phyloP scores from a whole-genome alignment of 75 land plant species.

The Chamaecyparis obtusa region DNA sequence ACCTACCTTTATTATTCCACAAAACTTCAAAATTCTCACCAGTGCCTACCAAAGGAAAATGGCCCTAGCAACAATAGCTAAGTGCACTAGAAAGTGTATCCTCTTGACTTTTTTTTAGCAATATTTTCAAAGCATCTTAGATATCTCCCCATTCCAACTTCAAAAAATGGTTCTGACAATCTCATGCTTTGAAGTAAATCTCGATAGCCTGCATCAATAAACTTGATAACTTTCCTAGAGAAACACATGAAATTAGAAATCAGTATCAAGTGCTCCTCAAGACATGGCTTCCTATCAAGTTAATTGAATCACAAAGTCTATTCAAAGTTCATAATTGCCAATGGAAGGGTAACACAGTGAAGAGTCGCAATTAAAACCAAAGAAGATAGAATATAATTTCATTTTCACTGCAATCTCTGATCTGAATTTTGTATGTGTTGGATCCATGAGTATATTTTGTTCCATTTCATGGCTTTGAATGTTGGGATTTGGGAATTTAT shows the following conservation, averaged over 20 bases:
- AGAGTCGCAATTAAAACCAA: background rate
- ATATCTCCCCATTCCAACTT: conserved; percentile 67
- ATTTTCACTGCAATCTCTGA: background rate
- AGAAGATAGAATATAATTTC: too few relatives aligned
- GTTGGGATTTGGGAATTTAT: too few relatives aligned
- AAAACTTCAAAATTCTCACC: conserved; percentile 69
- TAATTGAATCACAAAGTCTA: too few relatives aligned
- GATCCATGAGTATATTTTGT: too few relatives aligned
- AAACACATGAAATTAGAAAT: background rate
- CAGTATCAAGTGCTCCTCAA: too few relatives aligned
- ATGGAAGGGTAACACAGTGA: too few relatives aligned
- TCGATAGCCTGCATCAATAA: conserved; percentile 65
- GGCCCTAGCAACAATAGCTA: conserved; percentile 75
- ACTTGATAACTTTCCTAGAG: conserved; percentile 73
- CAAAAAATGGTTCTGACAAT: background rate
- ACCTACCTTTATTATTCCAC: conserved; percentile 57
- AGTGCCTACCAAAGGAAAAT: conserved; percentile 66
- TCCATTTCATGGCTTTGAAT: too few relatives aligned
- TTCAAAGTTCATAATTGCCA: background rate
- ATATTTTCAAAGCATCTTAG: background rate
- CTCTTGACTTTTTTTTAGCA: conserved; percentile 30
- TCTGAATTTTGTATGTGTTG: too few relatives aligned
- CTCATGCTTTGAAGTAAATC: conserved; percentile 50
- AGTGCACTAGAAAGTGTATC: conserved; percentile 66
- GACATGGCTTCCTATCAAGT: too few relatives aligned